Evolutionary conservation across 1,139 yeast genomes (phyloP).

Genomic region (Debaryomyces nepalensis): DNA sequence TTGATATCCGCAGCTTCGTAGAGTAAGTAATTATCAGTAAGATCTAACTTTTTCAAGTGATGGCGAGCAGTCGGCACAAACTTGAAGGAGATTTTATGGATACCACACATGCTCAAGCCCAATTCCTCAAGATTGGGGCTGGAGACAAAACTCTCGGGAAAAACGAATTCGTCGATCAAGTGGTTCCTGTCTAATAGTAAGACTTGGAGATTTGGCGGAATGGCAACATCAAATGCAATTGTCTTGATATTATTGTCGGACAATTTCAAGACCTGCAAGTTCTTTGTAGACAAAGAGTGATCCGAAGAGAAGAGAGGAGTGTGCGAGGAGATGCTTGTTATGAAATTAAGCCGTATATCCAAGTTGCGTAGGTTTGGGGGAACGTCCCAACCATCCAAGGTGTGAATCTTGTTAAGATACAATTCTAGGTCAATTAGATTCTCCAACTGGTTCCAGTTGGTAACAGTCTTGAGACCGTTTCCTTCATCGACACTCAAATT

Average conservation of each 20-base stretch:
- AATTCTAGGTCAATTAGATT: slow-evolving; percentile 31
- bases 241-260: slow-evolving; percentile 22
- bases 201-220: slow-evolving; percentile 22
- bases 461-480: slow-evolving; percentile 8
- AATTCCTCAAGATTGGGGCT: slow-evolving; percentile 21
- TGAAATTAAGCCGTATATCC: slow-evolving; percentile 29
- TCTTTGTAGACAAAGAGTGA: slow-evolving; percentile 12
- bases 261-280: slow-evolving; percentile 20
- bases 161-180: slow-evolving; percentile 15
- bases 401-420: slow-evolving; percentile 26
- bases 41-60: slow-evolving; percentile 22
- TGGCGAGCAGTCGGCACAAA: slow-evolving; percentile 10
- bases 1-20: slow-evolving; percentile 18
- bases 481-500: slow-evolving; percentile 9
- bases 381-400: slow-evolving; percentile 28
- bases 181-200: slow-evolving; percentile 20
- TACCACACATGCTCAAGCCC: slow-evolving; percentile 23
- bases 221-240: slow-evolving; percentile 20
- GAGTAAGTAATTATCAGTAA: slow-evolving; percentile 26
- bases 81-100: slow-evolving; percentile 3
- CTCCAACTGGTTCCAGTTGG: slow-evolving; percentile 30
- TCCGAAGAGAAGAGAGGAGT: slow-evolving; percentile 13
- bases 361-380: slow-evolving; percentile 29
- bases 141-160: slow-evolving; percentile 15
- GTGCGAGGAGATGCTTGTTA: slow-evolving; percentile 16